Conservation (phyloP, 805 yeast genomes). For the Scheffersomyces lignosus region DNA sequence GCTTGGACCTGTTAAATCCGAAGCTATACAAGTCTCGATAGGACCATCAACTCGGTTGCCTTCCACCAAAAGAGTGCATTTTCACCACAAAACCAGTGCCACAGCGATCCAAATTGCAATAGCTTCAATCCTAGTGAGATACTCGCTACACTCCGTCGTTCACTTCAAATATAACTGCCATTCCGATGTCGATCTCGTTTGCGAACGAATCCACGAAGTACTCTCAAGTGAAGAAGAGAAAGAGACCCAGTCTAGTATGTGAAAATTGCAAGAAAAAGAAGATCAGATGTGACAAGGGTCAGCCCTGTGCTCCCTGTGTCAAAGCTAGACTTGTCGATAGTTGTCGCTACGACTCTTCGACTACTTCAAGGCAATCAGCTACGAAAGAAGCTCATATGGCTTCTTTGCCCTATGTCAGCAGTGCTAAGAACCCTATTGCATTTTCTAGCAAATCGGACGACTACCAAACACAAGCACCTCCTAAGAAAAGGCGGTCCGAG, state of each 20-base stretch:
- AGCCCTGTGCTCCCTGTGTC: conserved; percentile 9
- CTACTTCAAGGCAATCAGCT: neutral
- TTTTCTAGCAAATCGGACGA: neutral
- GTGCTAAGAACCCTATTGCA: neutral
- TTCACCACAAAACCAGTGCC: no score
- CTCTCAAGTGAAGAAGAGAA: conserved; percentile 1
- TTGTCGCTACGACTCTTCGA: conserved; percentile 5
- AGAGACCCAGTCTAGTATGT: conserved; percentile 12
- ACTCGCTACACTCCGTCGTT: no score
- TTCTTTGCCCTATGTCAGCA: neutral
- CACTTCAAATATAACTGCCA: no score
- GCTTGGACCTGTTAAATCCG: no score
- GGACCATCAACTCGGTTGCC: no score
- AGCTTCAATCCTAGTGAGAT: no score
- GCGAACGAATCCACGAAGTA: no score
- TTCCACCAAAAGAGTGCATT: no score
- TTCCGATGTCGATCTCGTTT: no score
- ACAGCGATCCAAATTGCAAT: no score
- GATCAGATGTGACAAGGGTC: conserved; percentile 17
- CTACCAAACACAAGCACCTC: neutral
- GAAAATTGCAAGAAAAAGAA: conserved; percentile 17
- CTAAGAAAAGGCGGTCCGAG: no score
- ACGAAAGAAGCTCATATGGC: neutral
- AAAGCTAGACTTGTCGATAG: conserved; percentile 2
- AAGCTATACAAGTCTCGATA: no score